A percentile compares a stretch with the other conserved stretches of the same genome.
Evolutionary conservation across 164 flowering plant genomes (phyloP).

Genomic region (Macadamia tetraphylla): DNA sequence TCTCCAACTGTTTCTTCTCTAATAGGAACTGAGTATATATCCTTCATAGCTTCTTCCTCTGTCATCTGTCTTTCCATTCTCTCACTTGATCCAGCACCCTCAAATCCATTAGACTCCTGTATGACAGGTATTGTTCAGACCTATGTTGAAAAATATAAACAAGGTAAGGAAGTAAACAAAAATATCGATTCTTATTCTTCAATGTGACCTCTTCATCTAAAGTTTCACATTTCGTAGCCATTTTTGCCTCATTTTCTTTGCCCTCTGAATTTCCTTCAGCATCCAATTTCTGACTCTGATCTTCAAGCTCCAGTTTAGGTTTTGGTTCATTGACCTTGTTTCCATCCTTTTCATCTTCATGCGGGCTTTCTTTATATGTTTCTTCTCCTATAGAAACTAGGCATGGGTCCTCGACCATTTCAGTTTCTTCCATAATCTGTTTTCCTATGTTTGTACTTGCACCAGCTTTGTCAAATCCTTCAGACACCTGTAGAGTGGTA

Average conservation of each 20-base stretch:
- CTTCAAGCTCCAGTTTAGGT: slow-evolving; percentile 12
- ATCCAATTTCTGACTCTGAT: neutral
- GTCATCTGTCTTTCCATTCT: slow-evolving; percentile 6
- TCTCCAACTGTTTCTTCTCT: slow-evolving; percentile 4
- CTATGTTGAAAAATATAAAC: too few relatives aligned
- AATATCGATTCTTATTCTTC: too few relatives aligned
- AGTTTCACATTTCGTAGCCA: neutral
- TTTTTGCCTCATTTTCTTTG: neutral
- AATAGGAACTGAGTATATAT: slow-evolving; percentile 4
- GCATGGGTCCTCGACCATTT: neutral
- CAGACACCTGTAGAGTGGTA: slow-evolving; percentile 9
- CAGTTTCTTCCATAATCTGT: slow-evolving; percentile 1
- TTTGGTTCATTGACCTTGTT: neutral
- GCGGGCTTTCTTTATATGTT: slow-evolving; percentile 10
- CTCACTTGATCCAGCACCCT: neutral
- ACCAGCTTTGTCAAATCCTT: neutral
- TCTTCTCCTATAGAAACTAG: neutral
- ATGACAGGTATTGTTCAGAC: neutral
- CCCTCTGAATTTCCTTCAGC: neutral
- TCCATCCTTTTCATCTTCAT: slow-evolving; percentile 13
- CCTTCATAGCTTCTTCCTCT: slow-evolving; percentile 3
- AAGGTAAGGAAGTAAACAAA: too few relatives aligned
- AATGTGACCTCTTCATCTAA: slow-evolving; percentile 15
- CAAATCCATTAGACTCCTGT: slow-evolving; percentile 6
- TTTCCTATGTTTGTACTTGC: slow-evolving; percentile 1